Percentiles rank a stretch among this genome's conserved stretches.
Conservation (phyloP, 345 rosid genomes). For the Punica granatum region DNA sequence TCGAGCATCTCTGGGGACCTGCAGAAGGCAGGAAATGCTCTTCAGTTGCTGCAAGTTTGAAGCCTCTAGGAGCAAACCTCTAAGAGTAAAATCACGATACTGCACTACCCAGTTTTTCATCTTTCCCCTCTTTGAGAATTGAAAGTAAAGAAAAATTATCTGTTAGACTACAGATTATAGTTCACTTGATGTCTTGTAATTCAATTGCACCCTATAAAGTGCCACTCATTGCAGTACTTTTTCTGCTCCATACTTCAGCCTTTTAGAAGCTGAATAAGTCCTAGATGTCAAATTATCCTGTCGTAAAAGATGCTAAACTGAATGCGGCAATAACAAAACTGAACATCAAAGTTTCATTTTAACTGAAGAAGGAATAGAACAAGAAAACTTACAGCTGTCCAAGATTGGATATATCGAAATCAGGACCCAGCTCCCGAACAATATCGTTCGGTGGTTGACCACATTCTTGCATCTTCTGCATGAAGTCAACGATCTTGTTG, state of each 20-base stretch:
- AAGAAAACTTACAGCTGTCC: conserved; percentile 72
- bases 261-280: too few species aligned
- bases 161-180: neutral
- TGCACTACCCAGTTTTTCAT: neutral
- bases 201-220: neutral
- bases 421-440: conserved; percentile 85
- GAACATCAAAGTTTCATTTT: neutral
- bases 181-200: neutral
- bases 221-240: neutral
- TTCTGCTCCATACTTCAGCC: too few species aligned
- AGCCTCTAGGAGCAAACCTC: neutral
- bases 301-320: neutral
- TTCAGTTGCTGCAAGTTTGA: neutral
- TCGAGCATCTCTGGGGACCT: conserved; percentile 73
- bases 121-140: neutral
- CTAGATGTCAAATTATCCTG: too few species aligned
- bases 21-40: conserved; percentile 13
- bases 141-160: neutral
- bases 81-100: neutral
- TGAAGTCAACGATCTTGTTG: conserved; percentile 75
- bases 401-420: conserved; percentile 66
- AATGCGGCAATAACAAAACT: neutral
- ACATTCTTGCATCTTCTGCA: conserved; percentile 99
- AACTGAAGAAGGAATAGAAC: neutral
- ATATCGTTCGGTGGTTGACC: conserved; percentile 97